Conservation (phyloP, 306 rosid genomes). For the Acacia confusa region DNA sequence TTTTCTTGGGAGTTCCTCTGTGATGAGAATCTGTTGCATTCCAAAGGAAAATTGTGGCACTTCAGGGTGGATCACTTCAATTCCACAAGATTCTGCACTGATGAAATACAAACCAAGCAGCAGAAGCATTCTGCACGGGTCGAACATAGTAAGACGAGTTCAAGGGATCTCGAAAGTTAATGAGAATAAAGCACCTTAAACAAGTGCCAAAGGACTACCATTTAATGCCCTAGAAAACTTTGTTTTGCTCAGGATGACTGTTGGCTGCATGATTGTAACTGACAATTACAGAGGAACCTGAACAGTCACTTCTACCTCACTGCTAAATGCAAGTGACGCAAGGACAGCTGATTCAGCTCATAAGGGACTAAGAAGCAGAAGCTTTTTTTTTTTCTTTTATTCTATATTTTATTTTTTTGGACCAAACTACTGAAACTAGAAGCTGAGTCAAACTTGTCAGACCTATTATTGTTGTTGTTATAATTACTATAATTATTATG, state of each 20-base stretch:
- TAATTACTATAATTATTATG: neutral
- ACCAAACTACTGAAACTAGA: neutral
- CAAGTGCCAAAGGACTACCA: neutral
- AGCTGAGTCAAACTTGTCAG: neutral
- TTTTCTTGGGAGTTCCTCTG: conserved; percentile 94
- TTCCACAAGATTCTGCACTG: conserved; percentile 65
- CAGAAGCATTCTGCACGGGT: conserved; percentile 7
- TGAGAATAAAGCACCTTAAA: conserved; percentile 1
- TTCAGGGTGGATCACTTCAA: conserved; percentile 61
- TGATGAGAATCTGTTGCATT: conserved; percentile 75
- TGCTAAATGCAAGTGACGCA: neutral
- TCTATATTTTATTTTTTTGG: neutral
- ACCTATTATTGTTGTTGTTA: neutral
- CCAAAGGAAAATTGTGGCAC: conserved; percentile 81
- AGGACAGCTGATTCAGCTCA: neutral
- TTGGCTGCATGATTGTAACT: neutral
- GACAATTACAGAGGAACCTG: neutral
- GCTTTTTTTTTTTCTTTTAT: neutral
- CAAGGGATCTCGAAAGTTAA: neutral
- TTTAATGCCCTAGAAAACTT: neutral
- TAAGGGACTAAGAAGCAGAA: neutral
- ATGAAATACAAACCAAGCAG: conserved; percentile 29
- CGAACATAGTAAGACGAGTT: conserved; percentile 10
- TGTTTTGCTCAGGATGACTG: neutral
- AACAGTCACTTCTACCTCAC: neutral